These are phyloP conservation scores for Penicillium sp. DNA, from an alignment of 2,329 filamentous ascomycete genomes.

Conservation along the genomic window DNA sequence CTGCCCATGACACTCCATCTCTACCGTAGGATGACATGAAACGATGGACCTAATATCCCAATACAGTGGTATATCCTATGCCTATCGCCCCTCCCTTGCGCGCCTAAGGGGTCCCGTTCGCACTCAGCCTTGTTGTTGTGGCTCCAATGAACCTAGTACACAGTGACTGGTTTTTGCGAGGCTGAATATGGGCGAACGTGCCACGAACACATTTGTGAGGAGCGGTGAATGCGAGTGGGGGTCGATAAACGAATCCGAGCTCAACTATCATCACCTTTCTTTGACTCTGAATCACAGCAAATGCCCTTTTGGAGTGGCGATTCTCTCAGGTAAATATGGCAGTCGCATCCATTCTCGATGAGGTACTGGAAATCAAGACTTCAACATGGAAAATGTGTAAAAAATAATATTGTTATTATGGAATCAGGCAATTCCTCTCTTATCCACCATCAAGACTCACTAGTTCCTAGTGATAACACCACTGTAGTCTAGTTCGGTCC, in stretches of 20 bases:
- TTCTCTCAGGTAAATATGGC: not conserved
- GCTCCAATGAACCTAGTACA: not conserved
- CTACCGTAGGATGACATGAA: not conserved
- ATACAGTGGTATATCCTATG: not conserved
- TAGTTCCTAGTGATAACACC: not conserved
- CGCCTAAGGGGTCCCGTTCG: not conserved
- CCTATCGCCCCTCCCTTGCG: not conserved
- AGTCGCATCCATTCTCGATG: not conserved
- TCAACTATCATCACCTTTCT: not conserved
- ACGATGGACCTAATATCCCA: not conserved
- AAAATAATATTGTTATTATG: no score
- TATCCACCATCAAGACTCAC: not conserved
- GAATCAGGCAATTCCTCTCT: not conserved
- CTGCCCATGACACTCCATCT: not conserved
- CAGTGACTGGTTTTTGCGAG: not conserved
- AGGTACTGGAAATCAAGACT: not conserved
- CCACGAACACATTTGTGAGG: not conserved
- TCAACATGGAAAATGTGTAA: no score
- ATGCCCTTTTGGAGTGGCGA: not conserved
- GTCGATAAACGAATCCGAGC: not conserved
- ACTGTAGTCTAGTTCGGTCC: not conserved
- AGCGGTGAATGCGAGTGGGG: conserved; percentile 1
- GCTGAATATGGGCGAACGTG: not conserved
- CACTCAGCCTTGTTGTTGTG: conserved; percentile 1
- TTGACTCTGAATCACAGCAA: not conserved